phyloP scores from a whole-genome alignment of 352 stramenopile genomes.

The Phytophthora tentaculata region DNA sequence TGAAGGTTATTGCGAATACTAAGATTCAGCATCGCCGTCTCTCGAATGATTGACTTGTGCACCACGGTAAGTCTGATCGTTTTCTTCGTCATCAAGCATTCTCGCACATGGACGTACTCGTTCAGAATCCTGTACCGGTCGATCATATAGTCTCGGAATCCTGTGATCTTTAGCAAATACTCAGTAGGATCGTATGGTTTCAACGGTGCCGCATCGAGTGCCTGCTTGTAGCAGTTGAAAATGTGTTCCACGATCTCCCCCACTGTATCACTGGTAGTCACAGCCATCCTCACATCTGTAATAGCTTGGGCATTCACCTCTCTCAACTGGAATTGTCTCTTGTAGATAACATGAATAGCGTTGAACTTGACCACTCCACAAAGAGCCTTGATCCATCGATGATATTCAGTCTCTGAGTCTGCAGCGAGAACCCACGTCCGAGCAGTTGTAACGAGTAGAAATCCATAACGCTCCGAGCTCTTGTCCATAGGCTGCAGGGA shows the following conservation, averaged over 20 bases:
- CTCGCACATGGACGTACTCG: conserved; percentile 85
- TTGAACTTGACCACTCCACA: conserved; percentile 77
- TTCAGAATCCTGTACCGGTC: conserved; percentile 79
- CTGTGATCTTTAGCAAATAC: conserved; percentile 84
- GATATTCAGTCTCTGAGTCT: conserved; percentile 72
- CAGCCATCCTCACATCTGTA: conserved; percentile 83
- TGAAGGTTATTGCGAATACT: conserved; percentile 71
- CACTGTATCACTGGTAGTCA: conserved; percentile 78
- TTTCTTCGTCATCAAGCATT: conserved; percentile 84
- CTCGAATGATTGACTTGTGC: conserved; percentile 83
- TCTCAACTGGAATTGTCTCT: conserved; percentile 76
- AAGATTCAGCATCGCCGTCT: conserved; percentile 71
- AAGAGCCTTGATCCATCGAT: conserved; percentile 79
- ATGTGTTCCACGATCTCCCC: conserved; percentile 85
- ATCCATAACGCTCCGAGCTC: conserved; percentile 63
- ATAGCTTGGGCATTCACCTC: conserved; percentile 82
- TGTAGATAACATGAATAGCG: conserved; percentile 76
- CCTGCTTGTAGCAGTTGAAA: conserved; percentile 86
- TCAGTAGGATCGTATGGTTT: conserved; percentile 74
- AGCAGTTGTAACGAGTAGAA: conserved; percentile 74
- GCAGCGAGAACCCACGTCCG: conserved; percentile 77
- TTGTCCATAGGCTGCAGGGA: conserved; percentile 72
- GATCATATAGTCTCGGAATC: conserved; percentile 83
- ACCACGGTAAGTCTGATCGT: conserved; percentile 81
- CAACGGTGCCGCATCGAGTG: conserved; percentile 68